Evolutionary conservation across 805 yeast genomes (phyloP), one percentile per base, ranked within the genome.

Genomic region (Saccharomycopsis fodiens): DNA sequence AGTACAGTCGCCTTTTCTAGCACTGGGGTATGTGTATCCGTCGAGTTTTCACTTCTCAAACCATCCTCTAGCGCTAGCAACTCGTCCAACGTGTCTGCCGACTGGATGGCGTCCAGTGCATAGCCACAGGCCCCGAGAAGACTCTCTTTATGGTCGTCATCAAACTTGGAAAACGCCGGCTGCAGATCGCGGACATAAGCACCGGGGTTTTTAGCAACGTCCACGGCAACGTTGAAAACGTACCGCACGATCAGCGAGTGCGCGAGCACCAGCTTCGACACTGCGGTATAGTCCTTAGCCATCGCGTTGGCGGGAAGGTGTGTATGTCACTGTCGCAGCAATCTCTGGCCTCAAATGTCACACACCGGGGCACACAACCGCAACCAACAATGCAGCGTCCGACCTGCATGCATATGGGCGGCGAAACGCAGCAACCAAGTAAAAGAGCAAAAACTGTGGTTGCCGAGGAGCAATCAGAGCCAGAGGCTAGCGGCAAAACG

Each of bases 1-100:
- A 45, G 16, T 3, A 45, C 37, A 23, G 10, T 30, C 3, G 23
- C 45, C 16, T 8, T 40, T 16, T 32, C 27, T 3, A 45, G 35
- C 21, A 20, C 19, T 3, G 35, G 21, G 7, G 5, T 7, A 15
- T 15, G 5, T 19, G 15, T 10, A 6, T 15, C 17, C 7, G 5
- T 32, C 8, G 8, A 7, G 20, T 15, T 7, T 6, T 5, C 20
- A 15, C 16, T 4, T 16, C 22, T 21, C 27, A 27, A 36, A 17
- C 22, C 4, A 17, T 39, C 41, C 10, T 45, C 37, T 2, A 12
- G 38, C 19, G 50, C 50, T 3, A 47, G 40, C 15, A 47, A 25
- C 22, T 43, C 50, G 35, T 47, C 50, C 13, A 47, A 36, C n/a
- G 50, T 47, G 29, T 47, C 50, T 3, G 15, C 36, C 17, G 36